A percentile compares a stretch with the other conserved stretches of the same genome.
These are phyloP conservation scores for Voacanga thouarsii DNA, from an alignment of 257 asterid genomes.

Conservation along the genomic window DNA sequence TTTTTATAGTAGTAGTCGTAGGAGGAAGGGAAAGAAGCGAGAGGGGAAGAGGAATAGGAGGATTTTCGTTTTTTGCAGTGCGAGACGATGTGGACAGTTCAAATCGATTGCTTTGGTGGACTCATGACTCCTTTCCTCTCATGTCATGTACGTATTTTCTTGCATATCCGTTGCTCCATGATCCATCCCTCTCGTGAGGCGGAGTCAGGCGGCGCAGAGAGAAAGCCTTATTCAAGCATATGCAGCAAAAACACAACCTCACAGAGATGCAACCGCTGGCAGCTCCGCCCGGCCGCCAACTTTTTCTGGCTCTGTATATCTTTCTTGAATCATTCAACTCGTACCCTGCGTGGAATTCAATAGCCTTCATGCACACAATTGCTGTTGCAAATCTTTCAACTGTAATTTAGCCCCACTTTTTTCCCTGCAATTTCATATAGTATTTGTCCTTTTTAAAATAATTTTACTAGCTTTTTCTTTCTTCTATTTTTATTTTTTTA, in stretches of 20 bases:
- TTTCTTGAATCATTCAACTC: slow-evolving; percentile 6
- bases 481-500: too few relatives aligned
- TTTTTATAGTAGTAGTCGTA: not conserved
- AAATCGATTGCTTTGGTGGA: slow-evolving; percentile 12
- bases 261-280: not conserved
- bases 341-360: not conserved
- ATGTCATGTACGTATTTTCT: too few relatives aligned
- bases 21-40: not conserved
- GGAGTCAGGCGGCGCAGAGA: not conserved
- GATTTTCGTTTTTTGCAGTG: not conserved
- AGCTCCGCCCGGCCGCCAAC: slow-evolving; percentile 6
- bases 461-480: too few relatives aligned
- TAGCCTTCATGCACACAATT: not conserved
- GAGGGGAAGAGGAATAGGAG: not conserved
- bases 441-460: too few relatives aligned
- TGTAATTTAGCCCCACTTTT: too few relatives aligned
- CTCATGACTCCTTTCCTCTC: not conserved
- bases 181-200: not conserved
- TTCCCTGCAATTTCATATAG: too few relatives aligned
- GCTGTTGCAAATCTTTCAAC: not conserved
- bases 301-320: not conserved
- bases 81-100: slow-evolving; percentile 25
- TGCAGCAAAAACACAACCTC: slow-evolving; percentile 2
- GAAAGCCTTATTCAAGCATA: not conserved
- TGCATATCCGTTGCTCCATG: too few relatives aligned